A percentile compares a stretch with the other conserved stretches of the same genome.
Conservation (phyloP, 164 flowering plant species). For the Vitis labrusca region DNA sequence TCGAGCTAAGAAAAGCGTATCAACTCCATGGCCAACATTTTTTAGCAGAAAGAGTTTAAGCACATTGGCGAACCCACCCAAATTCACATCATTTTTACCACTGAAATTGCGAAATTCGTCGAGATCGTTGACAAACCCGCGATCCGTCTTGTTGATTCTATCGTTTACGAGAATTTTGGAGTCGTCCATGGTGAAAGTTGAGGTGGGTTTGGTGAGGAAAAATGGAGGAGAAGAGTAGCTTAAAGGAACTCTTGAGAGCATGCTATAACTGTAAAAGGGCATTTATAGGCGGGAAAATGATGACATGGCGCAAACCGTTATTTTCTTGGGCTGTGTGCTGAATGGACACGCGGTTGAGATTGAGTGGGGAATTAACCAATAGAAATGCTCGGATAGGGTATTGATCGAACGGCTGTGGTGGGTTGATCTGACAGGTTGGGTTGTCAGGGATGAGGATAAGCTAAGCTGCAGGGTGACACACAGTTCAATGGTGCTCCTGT, state of each 20-base stretch:
- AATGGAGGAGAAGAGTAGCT: not conserved
- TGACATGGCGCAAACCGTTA: slow-evolving; percentile 6
- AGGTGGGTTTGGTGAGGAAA: not conserved
- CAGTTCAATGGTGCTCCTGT: not conserved
- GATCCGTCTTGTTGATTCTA: not conserved
- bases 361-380: slow-evolving; percentile 5
- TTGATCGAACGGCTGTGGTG: not conserved
- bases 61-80: not conserved
- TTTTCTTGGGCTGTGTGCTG: not conserved
- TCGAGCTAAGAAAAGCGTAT: not conserved
- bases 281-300: not conserved
- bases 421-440: not conserved
- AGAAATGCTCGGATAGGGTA: not conserved
- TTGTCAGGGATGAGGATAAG: not conserved
- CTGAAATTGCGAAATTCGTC: not conserved
- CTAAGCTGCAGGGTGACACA: slow-evolving; percentile 4
- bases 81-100: not conserved
- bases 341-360: slow-evolving; percentile 3
- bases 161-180: not conserved
- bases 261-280: too few relatives aligned
- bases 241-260: too few relatives aligned
- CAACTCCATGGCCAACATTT: not conserved
- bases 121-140: not conserved
- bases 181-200: not conserved
- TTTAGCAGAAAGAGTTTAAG: not conserved